These are phyloP conservation scores for Solanum infundibuliforme DNA, from an alignment of 257 asterid species.

Conservation along the genomic window DNA sequence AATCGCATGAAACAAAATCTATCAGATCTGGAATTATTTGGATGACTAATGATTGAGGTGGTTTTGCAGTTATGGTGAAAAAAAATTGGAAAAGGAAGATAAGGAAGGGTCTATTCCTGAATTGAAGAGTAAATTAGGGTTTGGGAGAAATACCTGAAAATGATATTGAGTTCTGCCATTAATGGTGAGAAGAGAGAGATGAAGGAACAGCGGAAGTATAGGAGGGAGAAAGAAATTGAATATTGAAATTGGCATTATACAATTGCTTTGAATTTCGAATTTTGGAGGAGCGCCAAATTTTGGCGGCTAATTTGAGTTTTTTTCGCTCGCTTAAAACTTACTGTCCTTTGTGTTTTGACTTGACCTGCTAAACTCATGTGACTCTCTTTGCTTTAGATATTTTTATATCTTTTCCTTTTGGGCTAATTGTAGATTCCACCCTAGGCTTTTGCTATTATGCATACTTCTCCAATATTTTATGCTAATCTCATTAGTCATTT, in stretches of 20 bases:
- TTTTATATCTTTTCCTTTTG: not conserved
- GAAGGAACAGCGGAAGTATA: not conserved
- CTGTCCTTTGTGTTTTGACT: not conserved
- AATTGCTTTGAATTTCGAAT: constrained; percentile 12
- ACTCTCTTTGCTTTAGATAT: not conserved
- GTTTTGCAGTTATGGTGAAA: not conserved
- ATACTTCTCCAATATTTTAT: not conserved
- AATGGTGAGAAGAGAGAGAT: not conserved
- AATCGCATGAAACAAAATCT: not conserved
- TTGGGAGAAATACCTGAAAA: constrained; percentile 13
- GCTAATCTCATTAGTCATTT: not conserved
- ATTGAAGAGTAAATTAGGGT: constrained; percentile 14
- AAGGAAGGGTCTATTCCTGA: not conserved
- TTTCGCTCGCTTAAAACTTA: not conserved
- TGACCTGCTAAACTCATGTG: not conserved
- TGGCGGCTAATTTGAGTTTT: constrained; percentile 29
- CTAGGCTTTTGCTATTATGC: not conserved
- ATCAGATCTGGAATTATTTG: not conserved
- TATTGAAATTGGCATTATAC: constrained; percentile 19
- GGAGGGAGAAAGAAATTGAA: constrained; percentile 2
- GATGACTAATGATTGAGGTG: not conserved
- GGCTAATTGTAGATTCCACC: not conserved
- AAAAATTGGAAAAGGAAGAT: not conserved
- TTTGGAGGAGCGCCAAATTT: constrained; percentile 32
- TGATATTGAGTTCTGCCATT: not conserved